Evolutionary conservation across 129 eudicot species (phyloP).

Genomic region (Flaveria sonorensis): DNA sequence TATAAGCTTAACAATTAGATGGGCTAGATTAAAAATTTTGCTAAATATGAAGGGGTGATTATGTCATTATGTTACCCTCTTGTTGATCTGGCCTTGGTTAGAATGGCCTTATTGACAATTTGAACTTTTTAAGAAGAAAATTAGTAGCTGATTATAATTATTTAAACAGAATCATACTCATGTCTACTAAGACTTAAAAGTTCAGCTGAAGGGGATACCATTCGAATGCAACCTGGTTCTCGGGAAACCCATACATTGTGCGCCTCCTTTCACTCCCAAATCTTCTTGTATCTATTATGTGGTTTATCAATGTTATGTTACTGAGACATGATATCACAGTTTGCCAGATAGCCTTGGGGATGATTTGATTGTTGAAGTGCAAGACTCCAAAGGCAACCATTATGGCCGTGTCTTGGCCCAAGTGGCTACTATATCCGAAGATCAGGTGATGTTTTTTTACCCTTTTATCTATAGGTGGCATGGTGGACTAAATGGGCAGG

Average conservation of each 20-base stretch:
- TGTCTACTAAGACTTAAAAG: slow-evolving; percentile 77
- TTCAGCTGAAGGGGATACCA: slow-evolving; percentile 70
- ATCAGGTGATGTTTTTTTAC: slow-evolving; percentile 45
- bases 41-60: not conserved
- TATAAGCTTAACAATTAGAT: not conserved
- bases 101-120: not conserved
- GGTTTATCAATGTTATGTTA: not conserved
- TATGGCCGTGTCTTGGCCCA: slow-evolving; percentile 83
- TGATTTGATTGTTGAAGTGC: slow-evolving; percentile 73
- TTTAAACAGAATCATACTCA: slow-evolving; percentile 56
- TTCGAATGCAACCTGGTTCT: slow-evolving; percentile 85
- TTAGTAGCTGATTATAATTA: slow-evolving; percentile 2
- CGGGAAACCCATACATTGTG: slow-evolving; percentile 85
- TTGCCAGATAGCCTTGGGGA: slow-evolving; percentile 88
- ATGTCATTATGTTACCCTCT: no score
- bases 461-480: not conserved
- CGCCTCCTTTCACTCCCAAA: slow-evolving; percentile 19
- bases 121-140: slow-evolving; percentile 4
- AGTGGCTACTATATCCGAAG: slow-evolving; percentile 82
- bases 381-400: slow-evolving; percentile 71
- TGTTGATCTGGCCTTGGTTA: not conserved
- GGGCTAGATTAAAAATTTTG: not conserved
- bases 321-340: slow-evolving; percentile 50
- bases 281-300: slow-evolving; percentile 17
- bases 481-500: not conserved